phyloP scores from a whole-genome alignment of 805 yeast species.

The Zygosaccharomyces bailii region DNA sequence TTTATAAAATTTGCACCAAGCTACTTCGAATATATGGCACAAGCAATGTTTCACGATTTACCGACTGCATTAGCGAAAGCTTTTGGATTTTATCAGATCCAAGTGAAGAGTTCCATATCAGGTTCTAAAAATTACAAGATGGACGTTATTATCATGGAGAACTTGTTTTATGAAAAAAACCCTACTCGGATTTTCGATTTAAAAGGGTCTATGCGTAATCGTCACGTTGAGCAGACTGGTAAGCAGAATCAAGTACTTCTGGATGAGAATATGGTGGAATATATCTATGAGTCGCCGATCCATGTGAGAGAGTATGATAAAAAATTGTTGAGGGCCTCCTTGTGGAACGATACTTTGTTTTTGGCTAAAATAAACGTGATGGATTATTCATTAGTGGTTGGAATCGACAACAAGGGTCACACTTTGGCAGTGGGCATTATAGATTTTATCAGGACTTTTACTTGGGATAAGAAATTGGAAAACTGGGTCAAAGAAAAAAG shows the following conservation, averaged over 20 bases:
- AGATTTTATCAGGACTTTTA: slow-evolving; percentile 89
- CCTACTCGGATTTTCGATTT: slow-evolving; percentile 87
- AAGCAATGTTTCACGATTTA: slow-evolving; percentile 88
- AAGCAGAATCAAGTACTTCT: slow-evolving; percentile 88
- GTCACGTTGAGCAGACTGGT: slow-evolving; percentile 96
- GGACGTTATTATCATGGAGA: slow-evolving; percentile 95
- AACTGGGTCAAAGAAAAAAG: slow-evolving; percentile 98
- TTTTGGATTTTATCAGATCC: slow-evolving; percentile 93
- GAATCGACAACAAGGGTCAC: slow-evolving; percentile 67
- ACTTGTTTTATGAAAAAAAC: slow-evolving; percentile 78
- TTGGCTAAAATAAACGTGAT: slow-evolving; percentile 95
- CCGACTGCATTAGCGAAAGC: slow-evolving; percentile 94
- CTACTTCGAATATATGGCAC: slow-evolving; percentile 93
- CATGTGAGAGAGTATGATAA: slow-evolving; percentile 92
- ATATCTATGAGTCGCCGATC: slow-evolving; percentile 91
- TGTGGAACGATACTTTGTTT: slow-evolving; percentile 93
- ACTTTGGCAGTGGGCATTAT: slow-evolving; percentile 90
- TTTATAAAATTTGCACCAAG: slow-evolving; percentile 95
- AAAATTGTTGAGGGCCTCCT: slow-evolving; percentile 75
- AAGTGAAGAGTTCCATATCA: slow-evolving; percentile 71
- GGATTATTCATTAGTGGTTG: slow-evolving; percentile 96
- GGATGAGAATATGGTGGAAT: slow-evolving; percentile 98
- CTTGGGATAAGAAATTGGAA: slow-evolving; percentile 98
- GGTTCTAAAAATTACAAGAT: slow-evolving; percentile 70
- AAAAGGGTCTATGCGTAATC: slow-evolving; percentile 96